A percentile compares a stretch with the other conserved stretches of the same genome.
Conservation (phyloP, 345 rosid genomes). For the Aegle marmelos region DNA sequence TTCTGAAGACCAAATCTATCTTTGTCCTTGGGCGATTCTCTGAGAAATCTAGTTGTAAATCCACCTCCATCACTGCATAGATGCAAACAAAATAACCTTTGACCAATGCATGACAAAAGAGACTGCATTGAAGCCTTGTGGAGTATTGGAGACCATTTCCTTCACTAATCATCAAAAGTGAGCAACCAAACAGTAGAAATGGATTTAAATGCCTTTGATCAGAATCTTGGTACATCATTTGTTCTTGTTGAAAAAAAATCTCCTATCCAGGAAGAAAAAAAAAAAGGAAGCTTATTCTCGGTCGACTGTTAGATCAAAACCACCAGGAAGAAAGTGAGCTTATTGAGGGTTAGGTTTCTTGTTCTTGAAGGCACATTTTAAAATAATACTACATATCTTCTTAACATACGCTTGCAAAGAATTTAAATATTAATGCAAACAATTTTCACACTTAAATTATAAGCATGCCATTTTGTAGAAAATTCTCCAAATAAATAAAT, state of each 20-base stretch:
- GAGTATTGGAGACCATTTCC: background rate
- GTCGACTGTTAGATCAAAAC: constrained; percentile 21
- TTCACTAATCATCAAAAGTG: background rate
- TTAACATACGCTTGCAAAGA: background rate
- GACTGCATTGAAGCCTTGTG: background rate
- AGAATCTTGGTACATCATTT: constrained; percentile 22
- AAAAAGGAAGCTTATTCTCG: constrained; percentile 5
- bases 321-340: background rate
- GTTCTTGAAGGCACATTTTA: background rate
- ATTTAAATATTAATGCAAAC: background rate
- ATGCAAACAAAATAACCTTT: constrained; percentile 1
- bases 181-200: background rate
- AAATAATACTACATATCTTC: background rate
- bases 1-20: constrained; percentile 36
- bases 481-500: background rate
- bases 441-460: background rate
- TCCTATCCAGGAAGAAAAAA: constrained; percentile 10
- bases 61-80: constrained; percentile 35
- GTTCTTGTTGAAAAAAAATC: constrained; percentile 6
- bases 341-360: background rate
- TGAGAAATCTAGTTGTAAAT: background rate
- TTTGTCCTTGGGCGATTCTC: constrained; percentile 16
- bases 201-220: constrained; percentile 29
- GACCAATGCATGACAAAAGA: background rate
- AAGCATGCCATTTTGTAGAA: background rate